A percentile compares a stretch with the other conserved stretches of the same genome.
These are phyloP conservation scores for Withania somnifera DNA, from an alignment of 305 asterid species.

Conservation along the genomic window DNA sequence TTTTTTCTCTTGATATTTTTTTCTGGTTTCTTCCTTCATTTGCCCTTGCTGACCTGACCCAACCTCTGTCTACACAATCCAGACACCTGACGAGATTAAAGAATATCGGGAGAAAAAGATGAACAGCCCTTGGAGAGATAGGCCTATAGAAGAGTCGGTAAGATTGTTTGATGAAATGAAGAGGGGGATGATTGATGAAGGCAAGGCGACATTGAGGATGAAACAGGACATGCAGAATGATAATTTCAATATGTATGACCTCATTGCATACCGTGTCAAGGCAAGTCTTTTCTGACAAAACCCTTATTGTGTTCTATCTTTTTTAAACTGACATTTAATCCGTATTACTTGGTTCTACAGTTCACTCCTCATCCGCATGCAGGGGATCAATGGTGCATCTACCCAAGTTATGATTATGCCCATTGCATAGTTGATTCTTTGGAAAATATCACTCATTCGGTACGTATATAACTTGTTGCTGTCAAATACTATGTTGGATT, in stretches of 20 bases:
- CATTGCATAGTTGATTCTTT: slow-evolving; percentile 94
- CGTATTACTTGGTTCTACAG: slow-evolving; percentile 30
- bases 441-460: slow-evolving; percentile 92
- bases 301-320: slow-evolving; percentile 2
- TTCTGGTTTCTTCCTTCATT: background rate
- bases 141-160: slow-evolving; percentile 70
- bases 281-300: slow-evolving; percentile 20
- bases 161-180: slow-evolving; percentile 73
- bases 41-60: background rate
- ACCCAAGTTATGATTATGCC: slow-evolving; percentile 88
- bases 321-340: slow-evolving; percentile 5
- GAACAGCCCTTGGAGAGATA: slow-evolving; percentile 84
- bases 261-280: slow-evolving; percentile 94
- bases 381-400: slow-evolving; percentile 94
- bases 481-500: background rate
- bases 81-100: slow-evolving; percentile 80
- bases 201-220: slow-evolving; percentile 92
- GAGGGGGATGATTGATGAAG: slow-evolving; percentile 69
- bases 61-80: slow-evolving; percentile 2
- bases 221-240: slow-evolving; percentile 98
- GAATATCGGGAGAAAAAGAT: slow-evolving; percentile 68
- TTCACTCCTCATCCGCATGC: slow-evolving; percentile 96
- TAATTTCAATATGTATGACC: slow-evolving; percentile 81
- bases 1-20: background rate
- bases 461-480: slow-evolving; percentile 2